A percentile compares a stretch with the other conserved stretches of the same genome.
Evolutionary conservation across 441 rosid species (phyloP).

Genomic region (Jatropha multifida): DNA sequence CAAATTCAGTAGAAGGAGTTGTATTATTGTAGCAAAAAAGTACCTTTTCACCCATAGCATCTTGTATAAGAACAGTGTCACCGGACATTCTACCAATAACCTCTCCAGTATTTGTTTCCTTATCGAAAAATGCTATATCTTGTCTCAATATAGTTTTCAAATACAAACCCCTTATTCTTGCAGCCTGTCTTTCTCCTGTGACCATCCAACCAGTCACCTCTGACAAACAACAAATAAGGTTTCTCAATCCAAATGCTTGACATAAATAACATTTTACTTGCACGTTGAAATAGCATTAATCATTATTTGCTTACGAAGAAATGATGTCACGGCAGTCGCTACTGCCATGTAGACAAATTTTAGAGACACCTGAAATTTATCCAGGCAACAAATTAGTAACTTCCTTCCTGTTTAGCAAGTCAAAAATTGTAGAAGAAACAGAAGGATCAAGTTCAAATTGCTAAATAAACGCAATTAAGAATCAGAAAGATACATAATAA

Average conservation of each 20-base stretch:
- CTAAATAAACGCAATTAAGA: background rate
- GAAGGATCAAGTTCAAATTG: background rate
- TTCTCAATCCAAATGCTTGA: conserved; percentile 7
- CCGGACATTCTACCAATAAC: conserved; percentile 90
- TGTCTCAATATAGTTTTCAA: conserved; percentile 79
- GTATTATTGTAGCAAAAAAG: background rate
- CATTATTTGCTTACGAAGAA: conserved; percentile 55
- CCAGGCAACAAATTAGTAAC: background rate
- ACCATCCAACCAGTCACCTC: conserved; percentile 93
- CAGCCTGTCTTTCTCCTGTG: conserved; percentile 89
- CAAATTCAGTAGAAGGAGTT: background rate
- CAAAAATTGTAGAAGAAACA: background rate
- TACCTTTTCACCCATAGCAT: conserved; percentile 97
- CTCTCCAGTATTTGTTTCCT: conserved; percentile 80
- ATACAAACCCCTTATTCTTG: conserved; percentile 66
- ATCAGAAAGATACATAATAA: background rate
- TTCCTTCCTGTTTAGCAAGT: background rate
- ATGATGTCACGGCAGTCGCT: conserved; percentile 60
- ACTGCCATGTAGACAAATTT: conserved; percentile 67
- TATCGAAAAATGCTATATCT: conserved; percentile 81
- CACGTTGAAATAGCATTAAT: too few species aligned
- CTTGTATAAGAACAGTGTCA: conserved; percentile 85
- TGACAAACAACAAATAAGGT: conserved; percentile 26
- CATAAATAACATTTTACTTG: background rate
- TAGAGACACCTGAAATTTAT: conserved; percentile 49